phyloP scores from a whole-genome alignment of 1,284 basidiomycete genomes.

The Violaceomyces palustris region DNA sequence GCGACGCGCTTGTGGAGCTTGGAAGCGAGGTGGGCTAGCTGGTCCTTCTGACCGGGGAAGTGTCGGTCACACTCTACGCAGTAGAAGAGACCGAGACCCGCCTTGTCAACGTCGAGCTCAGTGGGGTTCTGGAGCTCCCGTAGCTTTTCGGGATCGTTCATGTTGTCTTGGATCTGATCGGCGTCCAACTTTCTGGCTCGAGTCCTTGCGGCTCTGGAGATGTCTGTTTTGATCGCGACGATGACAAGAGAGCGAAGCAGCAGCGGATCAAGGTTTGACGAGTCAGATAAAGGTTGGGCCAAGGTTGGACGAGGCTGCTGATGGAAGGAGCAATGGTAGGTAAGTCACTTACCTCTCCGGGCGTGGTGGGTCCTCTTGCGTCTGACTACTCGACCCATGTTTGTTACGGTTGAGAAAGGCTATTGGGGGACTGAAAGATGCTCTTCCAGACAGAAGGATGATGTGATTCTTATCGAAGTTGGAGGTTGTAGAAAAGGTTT shows the following conservation, averaged over 20 bases:
- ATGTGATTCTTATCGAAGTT: too few relatives aligned
- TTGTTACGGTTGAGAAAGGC: too few relatives aligned
- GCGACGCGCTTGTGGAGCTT: conserved; percentile 50
- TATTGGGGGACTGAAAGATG: too few relatives aligned
- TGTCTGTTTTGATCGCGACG: conserved; percentile 36
- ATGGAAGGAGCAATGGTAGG: too few relatives aligned
- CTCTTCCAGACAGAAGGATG: too few relatives aligned
- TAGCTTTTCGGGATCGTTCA: conserved; percentile 36
- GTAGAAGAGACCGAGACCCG: conserved; percentile 52
- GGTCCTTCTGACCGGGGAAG: conserved; percentile 44
- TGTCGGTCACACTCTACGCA: conserved; percentile 51
- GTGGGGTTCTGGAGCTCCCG: conserved; percentile 39
- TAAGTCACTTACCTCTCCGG: conserved; percentile 38
- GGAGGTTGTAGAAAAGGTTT: too few relatives aligned
- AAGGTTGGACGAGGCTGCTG: too few relatives aligned
- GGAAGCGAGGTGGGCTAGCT: conserved; percentile 40
- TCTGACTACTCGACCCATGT: too few relatives aligned
- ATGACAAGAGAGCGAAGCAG: neutral
- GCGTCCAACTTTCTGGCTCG: conserved; percentile 49
- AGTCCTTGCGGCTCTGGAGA: conserved; percentile 48
- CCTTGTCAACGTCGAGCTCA: conserved; percentile 47
- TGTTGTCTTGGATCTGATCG: conserved; percentile 48
- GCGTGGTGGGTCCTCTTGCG: conserved; percentile 50
- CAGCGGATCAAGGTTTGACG: neutral
- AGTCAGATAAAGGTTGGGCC: neutral